Conservation (phyloP, 805 yeast species). For the Starmerella riodocensis region DNA sequence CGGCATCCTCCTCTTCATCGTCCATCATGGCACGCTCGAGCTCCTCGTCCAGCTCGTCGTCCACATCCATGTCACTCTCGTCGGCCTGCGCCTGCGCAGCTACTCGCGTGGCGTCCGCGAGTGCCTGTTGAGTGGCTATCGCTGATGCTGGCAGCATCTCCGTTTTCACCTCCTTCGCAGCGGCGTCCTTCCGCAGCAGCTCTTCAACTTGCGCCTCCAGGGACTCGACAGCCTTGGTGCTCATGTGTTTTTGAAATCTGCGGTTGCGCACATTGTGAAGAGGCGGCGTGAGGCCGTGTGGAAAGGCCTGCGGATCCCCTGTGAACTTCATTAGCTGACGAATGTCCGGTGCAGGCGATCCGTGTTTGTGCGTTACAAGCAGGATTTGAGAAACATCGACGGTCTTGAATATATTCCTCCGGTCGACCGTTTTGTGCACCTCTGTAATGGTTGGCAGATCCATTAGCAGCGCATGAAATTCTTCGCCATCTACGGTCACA, state of each 20-base stretch:
- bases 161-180: slow-evolving; percentile 66
- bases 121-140: slow-evolving; percentile 24
- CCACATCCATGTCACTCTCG: slow-evolving; percentile 28
- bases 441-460: slow-evolving; percentile 83
- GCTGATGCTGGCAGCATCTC: slow-evolving; percentile 47
- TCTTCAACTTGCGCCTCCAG: slow-evolving; percentile 71
- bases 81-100: slow-evolving; percentile 30
- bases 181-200: slow-evolving; percentile 59
- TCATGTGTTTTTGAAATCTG: slow-evolving; percentile 57
- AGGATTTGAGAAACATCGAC: slow-evolving; percentile 78
- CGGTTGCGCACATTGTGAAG: slow-evolving; percentile 54
- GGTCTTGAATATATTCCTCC: slow-evolving; percentile 75
- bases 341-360: slow-evolving; percentile 27
- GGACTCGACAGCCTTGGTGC: slow-evolving; percentile 57
- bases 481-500: slow-evolving; percentile 50
- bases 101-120: slow-evolving; percentile 24
- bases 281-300: slow-evolving; percentile 80
- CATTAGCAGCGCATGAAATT: slow-evolving; percentile 74
- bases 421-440: slow-evolving; percentile 75
- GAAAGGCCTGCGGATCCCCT: slow-evolving; percentile 27
- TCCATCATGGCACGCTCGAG: slow-evolving; percentile 27
- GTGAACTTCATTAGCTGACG: slow-evolving; percentile 30
- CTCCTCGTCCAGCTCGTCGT: slow-evolving; percentile 23
- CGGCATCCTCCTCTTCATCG: slow-evolving; percentile 23
- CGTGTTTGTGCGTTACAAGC: slow-evolving; percentile 49